A percentile compares a stretch with the other conserved stretches of the same genome.
Conservation (phyloP, 148 eudicot species). For the Polygonum maritimum region DNA sequence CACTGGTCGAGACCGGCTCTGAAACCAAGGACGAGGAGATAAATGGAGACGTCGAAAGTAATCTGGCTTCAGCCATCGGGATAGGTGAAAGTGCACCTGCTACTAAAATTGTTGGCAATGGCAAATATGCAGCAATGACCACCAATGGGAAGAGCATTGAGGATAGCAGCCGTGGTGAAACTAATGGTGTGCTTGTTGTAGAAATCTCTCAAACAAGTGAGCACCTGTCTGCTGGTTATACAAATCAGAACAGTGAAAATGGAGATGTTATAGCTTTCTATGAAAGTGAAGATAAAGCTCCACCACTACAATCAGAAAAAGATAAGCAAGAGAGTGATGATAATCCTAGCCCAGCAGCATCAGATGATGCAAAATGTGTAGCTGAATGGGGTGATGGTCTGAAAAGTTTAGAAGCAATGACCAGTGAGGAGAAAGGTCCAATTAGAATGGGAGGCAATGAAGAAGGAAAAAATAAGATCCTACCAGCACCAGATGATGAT, state of each 20-base stretch:
- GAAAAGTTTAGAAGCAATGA: slow-evolving; percentile 7
- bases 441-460: not conserved
- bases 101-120: slow-evolving; percentile 18
- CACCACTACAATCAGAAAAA: not conserved
- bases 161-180: not conserved
- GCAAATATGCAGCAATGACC: slow-evolving; percentile 15
- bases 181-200: not conserved
- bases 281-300: not conserved
- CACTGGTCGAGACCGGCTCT: not conserved
- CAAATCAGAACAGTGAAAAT: not conserved
- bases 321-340: slow-evolving; percentile 6
- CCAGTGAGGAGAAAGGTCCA: not conserved
- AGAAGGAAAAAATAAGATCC: not conserved
- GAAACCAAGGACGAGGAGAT: not conserved
- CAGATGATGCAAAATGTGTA: slow-evolving; percentile 21
- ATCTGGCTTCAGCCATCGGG: slow-evolving; percentile 18
- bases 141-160: slow-evolving; percentile 18
- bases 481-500: not conserved
- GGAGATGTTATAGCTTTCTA: not conserved
- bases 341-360: not conserved
- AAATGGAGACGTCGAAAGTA: slow-evolving; percentile 15
- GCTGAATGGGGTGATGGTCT: slow-evolving; percentile 11
- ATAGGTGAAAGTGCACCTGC: slow-evolving; percentile 25
- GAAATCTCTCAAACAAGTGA: not conserved
- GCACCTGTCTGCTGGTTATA: not conserved